phyloP scores from a whole-genome alignment of 257 asterid species.

The Solanum tacnaense region DNA sequence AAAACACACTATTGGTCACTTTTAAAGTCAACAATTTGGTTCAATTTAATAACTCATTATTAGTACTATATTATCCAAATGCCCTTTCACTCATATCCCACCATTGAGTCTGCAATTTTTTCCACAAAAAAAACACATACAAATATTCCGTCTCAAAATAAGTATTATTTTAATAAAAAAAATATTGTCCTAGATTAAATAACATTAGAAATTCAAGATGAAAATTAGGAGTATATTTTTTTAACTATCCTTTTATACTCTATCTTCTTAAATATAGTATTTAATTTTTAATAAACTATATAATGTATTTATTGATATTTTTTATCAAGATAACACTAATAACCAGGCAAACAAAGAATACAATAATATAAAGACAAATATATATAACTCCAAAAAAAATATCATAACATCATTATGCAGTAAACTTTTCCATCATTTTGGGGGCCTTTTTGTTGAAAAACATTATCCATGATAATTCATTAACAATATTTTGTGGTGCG shows the following conservation, averaged over 20 bases:
- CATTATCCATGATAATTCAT: background rate
- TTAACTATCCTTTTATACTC: background rate
- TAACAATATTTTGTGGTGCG: background rate
- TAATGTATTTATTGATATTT: background rate
- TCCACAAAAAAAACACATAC: background rate
- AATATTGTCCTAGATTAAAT: background rate
- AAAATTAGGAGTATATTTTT: background rate
- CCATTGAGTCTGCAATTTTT: background rate
- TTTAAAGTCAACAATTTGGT: background rate
- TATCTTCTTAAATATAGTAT: background rate
- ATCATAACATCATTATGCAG: background rate
- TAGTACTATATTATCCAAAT: background rate
- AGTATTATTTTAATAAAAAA: background rate
- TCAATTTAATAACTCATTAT: background rate
- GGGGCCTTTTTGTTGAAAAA: background rate
- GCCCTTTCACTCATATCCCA: background rate
- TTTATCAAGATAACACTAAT: background rate
- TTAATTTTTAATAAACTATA: background rate
- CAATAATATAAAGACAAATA: background rate
- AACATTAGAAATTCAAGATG: background rate
- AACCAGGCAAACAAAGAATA: rapidly evolving
- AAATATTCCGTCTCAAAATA: background rate
- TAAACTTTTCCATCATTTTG: background rate
- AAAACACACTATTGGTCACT: background rate
- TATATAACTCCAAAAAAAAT: background rate